These are phyloP conservation scores for Pythium scleroteichum DNA, from an alignment of 352 stramenopile species.

Conservation along the genomic window DNA sequence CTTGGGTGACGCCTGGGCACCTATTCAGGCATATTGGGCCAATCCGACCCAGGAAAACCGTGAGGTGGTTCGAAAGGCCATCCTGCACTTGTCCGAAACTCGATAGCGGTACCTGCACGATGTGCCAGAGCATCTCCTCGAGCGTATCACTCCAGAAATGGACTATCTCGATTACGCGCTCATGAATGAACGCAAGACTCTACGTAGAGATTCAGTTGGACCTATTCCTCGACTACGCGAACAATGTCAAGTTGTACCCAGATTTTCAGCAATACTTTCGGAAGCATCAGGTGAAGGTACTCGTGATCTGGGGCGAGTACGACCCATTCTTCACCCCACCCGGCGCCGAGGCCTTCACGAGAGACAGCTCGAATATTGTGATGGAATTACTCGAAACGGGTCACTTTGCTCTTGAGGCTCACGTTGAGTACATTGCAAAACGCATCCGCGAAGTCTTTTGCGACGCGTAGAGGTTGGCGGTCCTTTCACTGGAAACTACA, in stretches of 20 bases:
- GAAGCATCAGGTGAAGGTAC: slow-evolving; percentile 9
- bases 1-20: slow-evolving; percentile 11
- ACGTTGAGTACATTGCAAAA: slow-evolving; percentile 20
- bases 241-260: slow-evolving; percentile 14
- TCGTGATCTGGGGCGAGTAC: slow-evolving; percentile 21
- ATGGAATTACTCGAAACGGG: slow-evolving; percentile 20
- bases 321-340: slow-evolving; percentile 22
- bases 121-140: slow-evolving; percentile 7
- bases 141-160: slow-evolving; percentile 12
- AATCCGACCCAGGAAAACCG: slow-evolving; percentile 9
- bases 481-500: too few relatives aligned
- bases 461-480: background rate
- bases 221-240: slow-evolving; percentile 15
- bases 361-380: slow-evolving; percentile 1
- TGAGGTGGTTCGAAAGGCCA: background rate
- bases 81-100: slow-evolving; percentile 11
- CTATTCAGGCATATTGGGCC: slow-evolving; percentile 11
- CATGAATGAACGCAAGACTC: slow-evolving; percentile 10
- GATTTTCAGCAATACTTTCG: slow-evolving; percentile 20
- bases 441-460: slow-evolving; percentile 7
- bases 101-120: slow-evolving; percentile 14
- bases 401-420: slow-evolving; percentile 15
- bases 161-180: slow-evolving; percentile 12
- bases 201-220: slow-evolving; percentile 23
- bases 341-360: slow-evolving; percentile 10